phyloP scores from a whole-genome alignment of 106 monocot species.

The Platanthera zijinensis region DNA sequence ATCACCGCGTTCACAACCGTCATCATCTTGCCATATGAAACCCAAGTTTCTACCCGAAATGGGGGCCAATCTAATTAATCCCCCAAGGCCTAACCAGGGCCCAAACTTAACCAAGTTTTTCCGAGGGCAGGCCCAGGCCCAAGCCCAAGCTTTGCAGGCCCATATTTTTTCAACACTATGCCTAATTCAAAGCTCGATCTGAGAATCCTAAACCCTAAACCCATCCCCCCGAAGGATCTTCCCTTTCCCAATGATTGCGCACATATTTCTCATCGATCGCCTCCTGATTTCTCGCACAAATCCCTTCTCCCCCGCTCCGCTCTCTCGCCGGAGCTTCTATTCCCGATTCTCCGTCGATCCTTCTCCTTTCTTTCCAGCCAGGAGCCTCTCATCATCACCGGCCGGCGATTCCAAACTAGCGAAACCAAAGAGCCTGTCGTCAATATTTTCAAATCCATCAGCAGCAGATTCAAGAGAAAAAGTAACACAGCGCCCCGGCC shows the following conservation, averaged over 20 bases:
- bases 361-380: neutral
- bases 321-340: neutral
- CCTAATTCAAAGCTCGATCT: no score
- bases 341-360: neutral
- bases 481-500: no score
- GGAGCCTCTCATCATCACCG: neutral
- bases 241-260: neutral
- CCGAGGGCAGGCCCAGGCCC: no score
- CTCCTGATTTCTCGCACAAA: neutral
- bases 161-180: no score
- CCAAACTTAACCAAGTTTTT: no score
- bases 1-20: no score
- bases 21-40: no score
- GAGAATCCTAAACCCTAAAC: neutral
- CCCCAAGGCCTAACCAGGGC: no score
- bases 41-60: no score
- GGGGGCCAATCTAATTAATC: no score
- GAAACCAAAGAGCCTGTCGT: conserved; percentile 9
- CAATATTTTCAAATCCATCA: neutral
- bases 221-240: neutral
- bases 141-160: no score
- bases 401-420: neutral
- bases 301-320: neutral
- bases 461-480: neutral
- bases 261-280: neutral